Evolutionary conservation across 805 yeast genomes (phyloP).

Genomic region (Candida sphagnicola): DNA sequence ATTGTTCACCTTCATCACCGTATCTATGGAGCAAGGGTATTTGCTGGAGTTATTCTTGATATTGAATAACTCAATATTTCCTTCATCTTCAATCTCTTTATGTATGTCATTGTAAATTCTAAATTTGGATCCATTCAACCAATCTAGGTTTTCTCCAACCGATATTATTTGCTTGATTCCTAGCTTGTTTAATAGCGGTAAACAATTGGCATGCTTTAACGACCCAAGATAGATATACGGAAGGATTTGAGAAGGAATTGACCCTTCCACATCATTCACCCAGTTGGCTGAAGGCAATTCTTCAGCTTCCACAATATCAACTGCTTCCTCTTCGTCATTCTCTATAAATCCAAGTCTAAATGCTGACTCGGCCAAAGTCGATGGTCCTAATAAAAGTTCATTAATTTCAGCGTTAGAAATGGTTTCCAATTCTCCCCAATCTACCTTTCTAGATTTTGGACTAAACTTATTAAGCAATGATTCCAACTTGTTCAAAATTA

Average conservation of each 20-base stretch:
- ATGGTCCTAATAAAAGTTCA: conserved; percentile 25
- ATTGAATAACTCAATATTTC: conserved; percentile 27
- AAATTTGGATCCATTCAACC: conserved; percentile 46
- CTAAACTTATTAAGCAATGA: conserved; percentile 56
- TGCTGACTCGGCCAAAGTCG: conserved; percentile 3
- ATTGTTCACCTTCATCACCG: conserved; percentile 62
- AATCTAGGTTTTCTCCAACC: conserved; percentile 76
- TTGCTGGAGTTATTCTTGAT: conserved; percentile 3
- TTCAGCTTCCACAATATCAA: conserved; percentile 8
- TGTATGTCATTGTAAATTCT: conserved; percentile 18
- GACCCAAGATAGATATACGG: conserved; percentile 87
- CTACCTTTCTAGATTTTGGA: conserved; percentile 6
- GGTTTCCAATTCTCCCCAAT: conserved; percentile 30
- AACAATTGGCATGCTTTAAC: conserved; percentile 72
- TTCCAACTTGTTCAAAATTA: conserved; percentile 62
- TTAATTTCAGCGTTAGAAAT: conserved; percentile 28
- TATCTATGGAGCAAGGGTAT: conserved; percentile 26
- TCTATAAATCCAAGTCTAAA: conserved; percentile 26
- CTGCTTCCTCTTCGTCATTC: conserved; percentile 11
- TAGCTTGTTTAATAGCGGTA: conserved; percentile 55
- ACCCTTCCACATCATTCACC: conserved; percentile 50
- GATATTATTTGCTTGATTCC: conserved; percentile 75
- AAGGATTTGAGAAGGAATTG: conserved; percentile 79
- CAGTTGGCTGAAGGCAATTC: conserved; percentile 16
- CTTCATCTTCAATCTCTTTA: conserved; percentile 20